Evolutionary conservation across 2,329 filamentous ascomycete genomes (phyloP).

Genomic region (Xylariaceae sp.): DNA sequence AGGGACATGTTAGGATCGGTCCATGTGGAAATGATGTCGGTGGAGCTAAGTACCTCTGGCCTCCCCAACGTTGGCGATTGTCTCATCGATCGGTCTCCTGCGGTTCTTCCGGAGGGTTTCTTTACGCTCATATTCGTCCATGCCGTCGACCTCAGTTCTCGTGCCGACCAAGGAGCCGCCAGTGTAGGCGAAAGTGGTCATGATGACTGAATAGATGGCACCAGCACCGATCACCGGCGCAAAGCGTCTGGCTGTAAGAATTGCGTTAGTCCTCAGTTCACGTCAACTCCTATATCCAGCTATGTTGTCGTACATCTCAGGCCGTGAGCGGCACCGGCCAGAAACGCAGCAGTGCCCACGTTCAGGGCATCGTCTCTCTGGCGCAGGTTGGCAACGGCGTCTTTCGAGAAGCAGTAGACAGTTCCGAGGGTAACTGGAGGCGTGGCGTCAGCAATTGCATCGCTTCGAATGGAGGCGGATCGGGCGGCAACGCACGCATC

Average conservation of each 20-base stretch:
- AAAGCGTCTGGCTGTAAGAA: constrained; percentile 50
- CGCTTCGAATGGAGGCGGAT: constrained; percentile 1
- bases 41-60: constrained; percentile 59
- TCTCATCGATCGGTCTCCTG: constrained; percentile 71
- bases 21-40: neutral
- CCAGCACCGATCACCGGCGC: constrained; percentile 60
- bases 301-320: constrained; percentile 57
- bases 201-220: constrained; percentile 46
- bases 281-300: neutral
- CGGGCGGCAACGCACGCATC: constrained; percentile 39
- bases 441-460: constrained; percentile 16
- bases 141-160: constrained; percentile 45
- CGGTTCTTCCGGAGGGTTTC: constrained; percentile 68
- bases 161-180: constrained; percentile 52
- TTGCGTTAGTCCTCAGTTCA: constrained; percentile 6
- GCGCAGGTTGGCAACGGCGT: constrained; percentile 76
- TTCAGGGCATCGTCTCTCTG: constrained; percentile 78
- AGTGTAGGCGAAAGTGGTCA: constrained; percentile 59
- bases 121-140: constrained; percentile 70
- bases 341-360: constrained; percentile 68
- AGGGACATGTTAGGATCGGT: constrained; percentile 4
- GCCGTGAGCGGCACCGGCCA: constrained; percentile 67
- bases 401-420: constrained; percentile 71
- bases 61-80: constrained; percentile 75
- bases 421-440: constrained; percentile 63